These are phyloP conservation scores for Cotoneaster glaucophyllus DNA, from an alignment of 306 rosid genomes.

Conservation along the genomic window DNA sequence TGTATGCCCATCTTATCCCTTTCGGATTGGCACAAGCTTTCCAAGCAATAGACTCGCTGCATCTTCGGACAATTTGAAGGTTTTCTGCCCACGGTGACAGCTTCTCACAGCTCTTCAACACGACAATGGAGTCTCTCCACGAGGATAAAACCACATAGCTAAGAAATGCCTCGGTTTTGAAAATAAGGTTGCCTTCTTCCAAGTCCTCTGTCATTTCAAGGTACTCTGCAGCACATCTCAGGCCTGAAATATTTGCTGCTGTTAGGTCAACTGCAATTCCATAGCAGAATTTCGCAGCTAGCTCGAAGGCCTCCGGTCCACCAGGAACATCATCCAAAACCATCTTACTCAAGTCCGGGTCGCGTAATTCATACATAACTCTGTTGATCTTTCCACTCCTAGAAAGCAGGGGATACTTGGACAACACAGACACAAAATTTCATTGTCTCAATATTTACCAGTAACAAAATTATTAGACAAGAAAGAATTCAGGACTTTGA, in stretches of 20 bases:
- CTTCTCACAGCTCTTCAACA: constrained; percentile 88
- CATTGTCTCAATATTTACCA: background rate
- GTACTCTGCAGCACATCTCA: constrained; percentile 91
- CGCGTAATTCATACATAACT: constrained; percentile 58
- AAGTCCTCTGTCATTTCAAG: constrained; percentile 96
- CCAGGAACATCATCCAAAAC: constrained; percentile 84
- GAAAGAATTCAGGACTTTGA: background rate
- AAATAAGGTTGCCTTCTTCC: constrained; percentile 94
- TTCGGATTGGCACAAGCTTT: constrained; percentile 98
- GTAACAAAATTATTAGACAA: background rate
- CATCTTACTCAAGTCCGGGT: constrained; percentile 57
- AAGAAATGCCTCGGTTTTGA: constrained; percentile 95
- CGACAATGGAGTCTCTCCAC: constrained; percentile 93
- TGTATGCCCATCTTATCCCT: constrained; percentile 91
- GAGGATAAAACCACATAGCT: constrained; percentile 95
- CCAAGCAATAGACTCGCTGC: constrained; percentile 98
- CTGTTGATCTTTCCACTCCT: constrained; percentile 93
- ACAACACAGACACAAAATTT: constrained; percentile 16
- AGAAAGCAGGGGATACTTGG: constrained; percentile 82
- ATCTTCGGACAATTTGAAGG: constrained; percentile 85
- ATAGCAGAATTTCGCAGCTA: constrained; percentile 87
- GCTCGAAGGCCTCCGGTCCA: constrained; percentile 80
- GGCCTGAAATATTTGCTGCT: constrained; percentile 90
- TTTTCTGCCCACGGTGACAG: constrained; percentile 96
- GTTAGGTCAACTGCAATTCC: constrained; percentile 92